Percentiles rank a stretch among this genome's conserved stretches.
Conservation (phyloP, 345 rosid species). For the Anacardium occidentale region DNA sequence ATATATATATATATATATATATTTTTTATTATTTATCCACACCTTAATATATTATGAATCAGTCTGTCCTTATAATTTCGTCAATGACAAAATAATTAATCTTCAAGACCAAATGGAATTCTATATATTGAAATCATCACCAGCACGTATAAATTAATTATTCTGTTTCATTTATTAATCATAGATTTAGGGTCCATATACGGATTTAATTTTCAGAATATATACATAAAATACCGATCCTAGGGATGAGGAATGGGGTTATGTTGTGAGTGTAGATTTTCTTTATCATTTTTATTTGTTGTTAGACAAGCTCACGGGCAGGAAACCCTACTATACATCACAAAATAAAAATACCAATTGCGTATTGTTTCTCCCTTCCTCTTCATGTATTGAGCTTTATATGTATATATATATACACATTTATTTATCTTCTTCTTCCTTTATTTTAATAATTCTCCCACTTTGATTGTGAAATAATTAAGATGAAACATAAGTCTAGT, state of each 20-base stretch:
- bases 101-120: background rate
- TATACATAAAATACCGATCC: background rate
- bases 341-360: constrained; percentile 5
- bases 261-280: background rate
- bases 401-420: no score
- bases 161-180: no score
- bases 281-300: no score
- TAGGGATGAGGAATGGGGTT: constrained; percentile 3
- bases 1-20: no score
- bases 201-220: no score
- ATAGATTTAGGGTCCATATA: background rate
- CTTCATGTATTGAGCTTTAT: background rate
- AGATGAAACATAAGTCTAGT: background rate
- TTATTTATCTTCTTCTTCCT: no score
- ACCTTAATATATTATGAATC: background rate
- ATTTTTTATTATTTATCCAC: no score
- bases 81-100: constrained; percentile 3
- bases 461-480: constrained; percentile 6
- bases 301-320: background rate
- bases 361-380: constrained; percentile 1
- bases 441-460: no score
- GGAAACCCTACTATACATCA: background rate
- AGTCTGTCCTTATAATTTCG: background rate
- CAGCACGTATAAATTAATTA: no score
- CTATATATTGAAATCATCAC: background rate